Base-by-base conservation (phyloP, 2,329 filamentous ascomycete genomes). In the Aspergillus pseudonomiae region DNA sequence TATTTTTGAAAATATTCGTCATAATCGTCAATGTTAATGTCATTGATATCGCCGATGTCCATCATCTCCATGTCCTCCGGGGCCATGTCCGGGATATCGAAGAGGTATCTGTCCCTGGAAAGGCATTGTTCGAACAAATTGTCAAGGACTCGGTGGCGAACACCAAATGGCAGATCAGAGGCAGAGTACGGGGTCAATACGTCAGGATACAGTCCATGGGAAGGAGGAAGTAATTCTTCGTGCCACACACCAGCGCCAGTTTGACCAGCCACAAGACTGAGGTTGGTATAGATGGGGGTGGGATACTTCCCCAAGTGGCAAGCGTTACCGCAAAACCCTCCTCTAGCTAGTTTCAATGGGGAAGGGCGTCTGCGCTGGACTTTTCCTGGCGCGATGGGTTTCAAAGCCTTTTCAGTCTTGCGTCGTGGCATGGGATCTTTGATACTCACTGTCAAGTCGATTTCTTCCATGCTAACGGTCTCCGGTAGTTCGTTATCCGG, bases 391-490 rank as follows among this genome's bases (percentile, higher is more conserved):
- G 16, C 28, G 14, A 32, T 48, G 6, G 36, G 14, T n/a, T 24
- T 45, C 26, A 43, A 24, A 14, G 28, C 16, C 21, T 30, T 60
- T 30, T 48, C 26, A n/a, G 41, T 56, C 45, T 14, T 52, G 19
- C 11, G 16, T 32, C 48, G 28, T 32, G 48, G 19, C n/a, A n/a
- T 12, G 21, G 28, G 7, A 9, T 32, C 11, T 11, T 34, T 56
- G n/a, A 58, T 9, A 6, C 63, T 59, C 43, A 28, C 16, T 10
- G 50, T 53, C 19, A 65, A 12, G 32, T 67, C 58, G 14, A 65
- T 21, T 6, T 67, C 62, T 14, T 32, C 14, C 41, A 64, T 46
- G 19, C 19, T 36, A 21, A 63, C 46, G 0, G 43, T 39, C 4
- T 21, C 39, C 0, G 61, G 61, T 7, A 63, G 48, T 32, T 64